Conservation (phyloP, 371 early-diverging fungal species). For the Rhizopus microsporus region DNA sequence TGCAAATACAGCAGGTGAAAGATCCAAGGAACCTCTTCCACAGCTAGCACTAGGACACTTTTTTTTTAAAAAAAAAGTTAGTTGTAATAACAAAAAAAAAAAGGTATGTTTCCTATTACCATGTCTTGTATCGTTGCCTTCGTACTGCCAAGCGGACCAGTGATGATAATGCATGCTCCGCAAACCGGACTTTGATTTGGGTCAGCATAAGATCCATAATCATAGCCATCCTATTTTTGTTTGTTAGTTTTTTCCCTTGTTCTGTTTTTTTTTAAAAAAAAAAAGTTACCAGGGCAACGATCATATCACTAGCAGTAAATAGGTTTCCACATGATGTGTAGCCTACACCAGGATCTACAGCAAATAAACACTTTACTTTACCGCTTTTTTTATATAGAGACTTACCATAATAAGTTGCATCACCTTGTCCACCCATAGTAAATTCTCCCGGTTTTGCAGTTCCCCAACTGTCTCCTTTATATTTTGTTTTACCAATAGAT, state of each 20-base stretch:
- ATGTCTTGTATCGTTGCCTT: slow-evolving; percentile 48
- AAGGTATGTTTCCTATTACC: slow-evolving; percentile 22
- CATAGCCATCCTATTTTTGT: slow-evolving; percentile 34
- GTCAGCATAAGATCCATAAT: slow-evolving; percentile 41
- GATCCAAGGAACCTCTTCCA: slow-evolving; percentile 45
- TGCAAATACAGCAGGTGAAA: slow-evolving; percentile 46
- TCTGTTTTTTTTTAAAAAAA: slow-evolving; percentile 1
- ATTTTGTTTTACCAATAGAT: slow-evolving; percentile 39
- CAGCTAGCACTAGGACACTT: slow-evolving; percentile 44
- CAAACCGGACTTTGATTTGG: slow-evolving; percentile 49
- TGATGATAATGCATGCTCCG: slow-evolving; percentile 43
- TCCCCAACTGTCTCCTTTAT: slow-evolving; percentile 43
- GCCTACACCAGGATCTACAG: slow-evolving; percentile 48
- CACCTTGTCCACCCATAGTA: slow-evolving; percentile 41
- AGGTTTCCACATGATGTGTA: slow-evolving; percentile 41
- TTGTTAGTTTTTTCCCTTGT: neutral
- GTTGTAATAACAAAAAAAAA: neutral
- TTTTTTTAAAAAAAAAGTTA: slow-evolving; percentile 5
- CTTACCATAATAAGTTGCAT: slow-evolving; percentile 52
- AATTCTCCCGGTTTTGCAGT: slow-evolving; percentile 32
- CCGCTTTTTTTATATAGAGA: neutral
- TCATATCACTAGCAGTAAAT: slow-evolving; percentile 39
- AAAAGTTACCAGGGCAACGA: slow-evolving; percentile 41
- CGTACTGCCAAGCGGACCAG: slow-evolving; percentile 38
- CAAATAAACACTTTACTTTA: neutral